Evolutionary conservation across 1,139 yeast species (phyloP).

Genomic region (Entelexis sorbosivorans): DNA sequence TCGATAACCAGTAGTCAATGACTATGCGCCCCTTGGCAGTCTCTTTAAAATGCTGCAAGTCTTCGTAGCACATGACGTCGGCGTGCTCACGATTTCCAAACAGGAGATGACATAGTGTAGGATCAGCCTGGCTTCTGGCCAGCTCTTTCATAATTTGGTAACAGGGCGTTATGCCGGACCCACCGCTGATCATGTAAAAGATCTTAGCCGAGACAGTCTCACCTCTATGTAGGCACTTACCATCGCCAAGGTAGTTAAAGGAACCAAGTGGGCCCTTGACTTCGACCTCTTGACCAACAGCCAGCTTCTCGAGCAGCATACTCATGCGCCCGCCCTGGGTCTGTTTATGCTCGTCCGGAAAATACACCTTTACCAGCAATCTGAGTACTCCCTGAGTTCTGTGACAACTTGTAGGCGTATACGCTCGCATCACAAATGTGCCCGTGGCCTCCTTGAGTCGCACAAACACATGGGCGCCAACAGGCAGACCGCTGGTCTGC

Average conservation of each 20-base stretch:
- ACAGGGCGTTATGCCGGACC: constrained; percentile 79
- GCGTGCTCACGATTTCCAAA: constrained; percentile 59
- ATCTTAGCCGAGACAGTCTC: constrained; percentile 46
- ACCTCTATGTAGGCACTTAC: constrained; percentile 16
- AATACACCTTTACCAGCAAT: constrained; percentile 27
- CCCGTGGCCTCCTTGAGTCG: constrained; percentile 29
- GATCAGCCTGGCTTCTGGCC: constrained; percentile 53
- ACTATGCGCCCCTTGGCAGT: constrained; percentile 23
- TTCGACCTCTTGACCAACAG: constrained; percentile 28
- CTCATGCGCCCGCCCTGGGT: constrained; percentile 30
- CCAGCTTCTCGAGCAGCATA: constrained; percentile 24
- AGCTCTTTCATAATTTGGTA: constrained; percentile 61
- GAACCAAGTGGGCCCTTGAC: constrained; percentile 51
- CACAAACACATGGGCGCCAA: constrained; percentile 47
- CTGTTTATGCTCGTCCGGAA: constrained; percentile 24
- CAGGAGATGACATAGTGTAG: constrained; percentile 55
- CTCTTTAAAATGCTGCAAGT: constrained; percentile 48
- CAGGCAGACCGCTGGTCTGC: constrained; percentile 40
- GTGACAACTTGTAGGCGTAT: constrained; percentile 39
- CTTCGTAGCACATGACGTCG: constrained; percentile 58
- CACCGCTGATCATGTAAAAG: constrained; percentile 73
- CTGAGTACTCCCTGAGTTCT: constrained; percentile 26
- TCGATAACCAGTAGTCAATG: constrained; percentile 19
- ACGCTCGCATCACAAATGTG: constrained; percentile 32
- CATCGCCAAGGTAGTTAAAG: constrained; percentile 35